Evolutionary conservation across 148 eudicot species (phyloP).

Genomic region (Nyssa sinensis): DNA sequence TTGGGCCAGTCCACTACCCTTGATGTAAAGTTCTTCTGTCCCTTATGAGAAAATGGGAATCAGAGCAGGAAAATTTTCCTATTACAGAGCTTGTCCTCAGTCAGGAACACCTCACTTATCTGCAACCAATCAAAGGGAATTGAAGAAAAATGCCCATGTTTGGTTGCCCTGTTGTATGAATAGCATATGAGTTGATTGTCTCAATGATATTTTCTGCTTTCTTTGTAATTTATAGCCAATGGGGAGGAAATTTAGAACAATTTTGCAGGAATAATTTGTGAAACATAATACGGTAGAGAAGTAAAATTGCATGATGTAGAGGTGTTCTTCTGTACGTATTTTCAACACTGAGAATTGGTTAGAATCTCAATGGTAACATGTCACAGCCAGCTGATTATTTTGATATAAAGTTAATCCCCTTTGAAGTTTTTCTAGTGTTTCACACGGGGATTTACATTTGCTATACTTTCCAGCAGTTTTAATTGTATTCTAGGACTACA

Average conservation of each 20-base stretch:
- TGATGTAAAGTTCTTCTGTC: conserved; percentile 13
- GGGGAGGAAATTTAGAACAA: conserved; percentile 42
- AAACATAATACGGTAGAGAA: conserved; percentile 28
- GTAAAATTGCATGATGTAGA: conserved; percentile 29
- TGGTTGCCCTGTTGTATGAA: conserved; percentile 49
- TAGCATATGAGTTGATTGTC: conserved; percentile 21
- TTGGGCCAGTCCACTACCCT: conserved; percentile 9
- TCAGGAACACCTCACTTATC: conserved; percentile 16
- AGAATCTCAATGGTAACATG: conserved; percentile 17
- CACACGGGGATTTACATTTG: background rate
- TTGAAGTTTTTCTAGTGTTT: background rate
- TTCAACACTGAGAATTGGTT: conserved; percentile 12
- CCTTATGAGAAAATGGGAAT: conserved; percentile 10
- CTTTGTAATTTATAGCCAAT: conserved; percentile 42
- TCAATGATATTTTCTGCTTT: conserved; percentile 20
- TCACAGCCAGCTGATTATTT: background rate
- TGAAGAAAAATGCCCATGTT: conserved; percentile 16
- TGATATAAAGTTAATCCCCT: background rate
- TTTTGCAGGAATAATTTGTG: conserved; percentile 55
- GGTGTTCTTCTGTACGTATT: conserved; percentile 33
- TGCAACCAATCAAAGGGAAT: conserved; percentile 28
- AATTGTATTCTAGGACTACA: no score
- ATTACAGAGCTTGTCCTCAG: conserved; percentile 7
- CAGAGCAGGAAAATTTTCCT: conserved; percentile 21
- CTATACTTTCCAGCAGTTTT: background rate